Evolutionary conservation across 2,329 filamentous ascomycete genomes (phyloP).

Genomic region (Penicillium freii): DNA sequence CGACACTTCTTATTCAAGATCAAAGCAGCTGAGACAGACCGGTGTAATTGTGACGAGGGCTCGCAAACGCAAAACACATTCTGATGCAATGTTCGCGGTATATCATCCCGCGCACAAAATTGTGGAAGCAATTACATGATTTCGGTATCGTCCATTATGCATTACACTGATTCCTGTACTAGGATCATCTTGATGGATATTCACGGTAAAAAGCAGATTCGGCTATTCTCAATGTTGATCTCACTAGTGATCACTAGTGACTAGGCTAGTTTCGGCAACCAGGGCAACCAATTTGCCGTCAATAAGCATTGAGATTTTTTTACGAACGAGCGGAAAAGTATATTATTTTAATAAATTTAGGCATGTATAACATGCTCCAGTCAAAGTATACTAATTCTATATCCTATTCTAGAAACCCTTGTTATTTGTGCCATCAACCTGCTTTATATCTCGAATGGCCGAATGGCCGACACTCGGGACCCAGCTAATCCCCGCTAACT

Average conservation of each 20-base stretch:
- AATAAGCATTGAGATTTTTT: not conserved
- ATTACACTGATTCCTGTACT: not conserved
- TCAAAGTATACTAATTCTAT: not conserved
- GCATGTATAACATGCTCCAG: too few species aligned
- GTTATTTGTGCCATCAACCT: too few species aligned
- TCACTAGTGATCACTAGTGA: not conserved
- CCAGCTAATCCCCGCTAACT: constrained; percentile 15
- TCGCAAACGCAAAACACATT: too few species aligned
- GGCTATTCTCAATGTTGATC: not conserved
- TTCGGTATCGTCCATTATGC: too few species aligned
- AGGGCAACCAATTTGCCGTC: not conserved
- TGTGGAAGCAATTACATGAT: too few species aligned
- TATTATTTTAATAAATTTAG: not conserved
- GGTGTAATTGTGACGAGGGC: too few species aligned
- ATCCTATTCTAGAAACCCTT: not conserved
- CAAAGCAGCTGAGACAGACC: too few species aligned
- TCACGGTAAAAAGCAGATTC: not conserved
- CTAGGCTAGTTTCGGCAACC: not conserved
- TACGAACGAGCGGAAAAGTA: not conserved
- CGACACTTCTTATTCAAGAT: too few species aligned
- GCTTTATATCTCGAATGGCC: not conserved
- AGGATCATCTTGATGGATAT: not conserved
- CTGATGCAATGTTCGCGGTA: too few species aligned
- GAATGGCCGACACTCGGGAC: not conserved
- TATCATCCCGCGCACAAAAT: too few species aligned